Evolutionary conservation across 805 yeast genomes (phyloP).

Genomic region (Pichia deserticola): DNA sequence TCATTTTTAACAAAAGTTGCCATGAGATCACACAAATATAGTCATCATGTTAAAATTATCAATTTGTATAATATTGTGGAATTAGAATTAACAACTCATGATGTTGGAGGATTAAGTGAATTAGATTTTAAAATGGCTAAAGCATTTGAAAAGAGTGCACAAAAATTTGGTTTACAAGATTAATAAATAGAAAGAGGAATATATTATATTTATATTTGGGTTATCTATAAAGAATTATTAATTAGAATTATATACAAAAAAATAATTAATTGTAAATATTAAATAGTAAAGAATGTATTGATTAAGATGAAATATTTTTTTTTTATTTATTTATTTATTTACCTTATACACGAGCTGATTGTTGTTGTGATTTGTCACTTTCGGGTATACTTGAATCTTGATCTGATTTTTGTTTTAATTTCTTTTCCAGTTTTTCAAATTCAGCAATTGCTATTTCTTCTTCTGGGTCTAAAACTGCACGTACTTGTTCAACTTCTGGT

Average conservation of each 20-base stretch:
- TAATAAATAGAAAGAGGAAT: background rate
- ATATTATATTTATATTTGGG: too few relatives aligned
- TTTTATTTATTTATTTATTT: too few relatives aligned
- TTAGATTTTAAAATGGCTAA: conserved; percentile 54
- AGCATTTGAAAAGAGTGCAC: conserved; percentile 33
- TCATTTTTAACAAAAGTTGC: conserved; percentile 53
- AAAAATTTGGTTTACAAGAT: background rate
- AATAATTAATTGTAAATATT: too few relatives aligned
- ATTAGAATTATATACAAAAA: too few relatives aligned
- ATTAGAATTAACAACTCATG: conserved; percentile 58
- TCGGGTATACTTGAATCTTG: background rate
- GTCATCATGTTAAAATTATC: conserved; percentile 66
- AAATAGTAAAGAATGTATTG: too few relatives aligned
- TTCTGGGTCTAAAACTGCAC: conserved; percentile 32
- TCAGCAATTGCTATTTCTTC: conserved; percentile 64
- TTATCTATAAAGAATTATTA: too few relatives aligned
- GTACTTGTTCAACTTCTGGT: conserved; percentile 57
- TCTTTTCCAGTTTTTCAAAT: conserved; percentile 70
- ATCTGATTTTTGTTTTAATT: conserved; percentile 26
- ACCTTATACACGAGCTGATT: background rate
- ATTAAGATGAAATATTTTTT: background rate
- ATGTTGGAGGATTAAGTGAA: conserved; percentile 44
- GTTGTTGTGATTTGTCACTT: too few relatives aligned
- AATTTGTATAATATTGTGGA: conserved; percentile 56
- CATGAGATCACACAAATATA: conserved; percentile 45